Base-by-base conservation (phyloP, 169 alveolate species). In the Plasmodium malariae region DNA sequence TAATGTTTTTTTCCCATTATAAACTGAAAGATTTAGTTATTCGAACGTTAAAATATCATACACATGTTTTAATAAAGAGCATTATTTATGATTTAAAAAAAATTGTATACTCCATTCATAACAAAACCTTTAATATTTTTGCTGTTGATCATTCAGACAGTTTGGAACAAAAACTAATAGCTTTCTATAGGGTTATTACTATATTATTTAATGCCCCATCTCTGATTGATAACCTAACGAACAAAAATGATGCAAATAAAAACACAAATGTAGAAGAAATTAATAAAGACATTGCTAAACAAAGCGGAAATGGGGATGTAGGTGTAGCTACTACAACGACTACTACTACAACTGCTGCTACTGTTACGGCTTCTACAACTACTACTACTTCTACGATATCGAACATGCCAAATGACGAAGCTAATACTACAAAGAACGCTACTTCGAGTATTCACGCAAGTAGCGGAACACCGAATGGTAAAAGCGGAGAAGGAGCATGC, bases 101-200 rank as follows among this genome's bases (percentile, higher is more conserved):
- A 21, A 80, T 80, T 45, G 73, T 67, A 21, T 49, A 65, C 11
- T 80, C 90, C 21, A 67, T 80, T 19, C 68, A 80, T 26, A 54
- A 65, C 21, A 67, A 37, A 21, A 80, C 90, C 1, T 67, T 80
- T 55, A 57, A 80, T 12, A 43, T 67, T 19, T 67, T 67, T 54
- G 54, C 90, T 14, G 73, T 80, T 49, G 90, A 80, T 67, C 90
- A 80, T 40, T 67, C 85, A 17, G 90, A 80, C 34, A 80, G 90
- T 34, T 80, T 80, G 28, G 90, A 80, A 67, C 90, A 80, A 57
- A 80, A 80, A 19, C 54, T 80, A 51, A 45, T 80, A n/a, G 90
- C 90, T 17, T 80, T 80, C 34, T 80, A 80, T 26, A 34, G 90
- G 34, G 90, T 80, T 37, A 80, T 80, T 67, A 80, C 67, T 3